These are phyloP conservation scores for Ceratocystis papillata DNA, from an alignment of 2,329 filamentous ascomycete genomes.

Conservation along the genomic window DNA sequence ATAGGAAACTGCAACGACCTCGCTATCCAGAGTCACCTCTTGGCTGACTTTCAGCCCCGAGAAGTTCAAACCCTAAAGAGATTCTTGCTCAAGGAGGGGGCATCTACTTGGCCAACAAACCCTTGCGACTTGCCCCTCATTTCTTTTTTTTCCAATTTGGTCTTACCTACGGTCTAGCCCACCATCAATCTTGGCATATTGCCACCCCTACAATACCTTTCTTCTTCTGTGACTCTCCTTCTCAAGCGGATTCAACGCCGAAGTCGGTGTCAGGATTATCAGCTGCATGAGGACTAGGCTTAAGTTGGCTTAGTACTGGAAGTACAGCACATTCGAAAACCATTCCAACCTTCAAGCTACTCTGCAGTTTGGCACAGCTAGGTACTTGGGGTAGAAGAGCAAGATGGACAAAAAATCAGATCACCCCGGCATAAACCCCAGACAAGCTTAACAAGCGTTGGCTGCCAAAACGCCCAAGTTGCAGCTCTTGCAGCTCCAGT, in stretches of 20 bases:
- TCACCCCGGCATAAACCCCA: slow-evolving; percentile 3
- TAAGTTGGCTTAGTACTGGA: background rate
- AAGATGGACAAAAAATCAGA: slow-evolving; percentile 10
- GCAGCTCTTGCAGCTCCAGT: slow-evolving; percentile 6
- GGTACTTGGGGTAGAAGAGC: background rate
- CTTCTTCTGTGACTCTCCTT: background rate
- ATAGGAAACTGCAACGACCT: background rate
- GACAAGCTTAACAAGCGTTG: slow-evolving; percentile 13
- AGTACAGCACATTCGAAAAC: background rate
- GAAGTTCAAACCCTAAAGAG: background rate
- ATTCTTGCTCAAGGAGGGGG: background rate
- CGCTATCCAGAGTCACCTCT: background rate
- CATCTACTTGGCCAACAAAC: background rate
- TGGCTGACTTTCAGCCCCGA: background rate
- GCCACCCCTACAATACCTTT: background rate
- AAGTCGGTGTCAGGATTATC: slow-evolving; percentile 3
- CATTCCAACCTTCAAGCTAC: no score
- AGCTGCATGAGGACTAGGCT: background rate
- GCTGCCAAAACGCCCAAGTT: slow-evolving; percentile 7
- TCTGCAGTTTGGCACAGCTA: no score
- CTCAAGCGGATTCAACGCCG: slow-evolving; percentile 1
- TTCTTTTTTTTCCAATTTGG: background rate
- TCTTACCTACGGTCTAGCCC: background rate
- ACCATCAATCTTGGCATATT: background rate
- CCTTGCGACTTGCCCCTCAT: no score